Evolutionary conservation across 108 stramenopile species (phyloP), one percentile per base, ranked within the genome.

Genomic region (Cyclostephanos invisitatus): DNA sequence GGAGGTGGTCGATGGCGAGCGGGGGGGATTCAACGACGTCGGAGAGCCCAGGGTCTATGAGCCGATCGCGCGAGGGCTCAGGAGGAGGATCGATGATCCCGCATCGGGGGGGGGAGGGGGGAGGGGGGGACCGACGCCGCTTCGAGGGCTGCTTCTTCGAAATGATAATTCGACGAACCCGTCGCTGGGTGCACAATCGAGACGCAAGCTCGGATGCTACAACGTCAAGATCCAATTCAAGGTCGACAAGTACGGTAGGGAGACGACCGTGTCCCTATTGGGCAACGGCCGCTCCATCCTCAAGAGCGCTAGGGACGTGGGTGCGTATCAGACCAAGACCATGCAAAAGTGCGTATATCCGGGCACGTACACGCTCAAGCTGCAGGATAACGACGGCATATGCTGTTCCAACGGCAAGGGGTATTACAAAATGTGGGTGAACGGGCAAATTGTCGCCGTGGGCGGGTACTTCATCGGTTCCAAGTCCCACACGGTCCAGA

Each of bases 241-340:
- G 49, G 65, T 66, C n/a, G 65, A 66, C 46, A 9, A 66, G 25
- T 66, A 66, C 8, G 65, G 65, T 12, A 5, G 35, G 29, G 65
- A 66, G 32, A 66, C 65, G 1, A 53, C 65, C 7, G 53, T 25
- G 48, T 36, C 27, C n/a, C 53, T 66, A 21, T 3, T 6, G 8
- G 32, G 65, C 3, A 17, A 28, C 29, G 65, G 65, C 8, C 22
- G 3, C 4, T 22, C 28, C n/a, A 25, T 32, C 1, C 32, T 66
- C 51, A 51, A 14, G 27, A 66, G 53, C 29, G 65, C 51, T 0
- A 1, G 29, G n/a, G 37, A 53, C 8, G n/a, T 66, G 3, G 17
- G 27, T 0, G 3, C 65, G 15, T 36, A 51, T 28, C 17, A 10
- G 9, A 10, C 5, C 8, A 50, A 44, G 65, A 9, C 65, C 11